Evolutionary conservation across 306 rosid genomes (phyloP), one percentile per base, ranked within the genome.

Genomic region (Trichosanthes truncata): DNA sequence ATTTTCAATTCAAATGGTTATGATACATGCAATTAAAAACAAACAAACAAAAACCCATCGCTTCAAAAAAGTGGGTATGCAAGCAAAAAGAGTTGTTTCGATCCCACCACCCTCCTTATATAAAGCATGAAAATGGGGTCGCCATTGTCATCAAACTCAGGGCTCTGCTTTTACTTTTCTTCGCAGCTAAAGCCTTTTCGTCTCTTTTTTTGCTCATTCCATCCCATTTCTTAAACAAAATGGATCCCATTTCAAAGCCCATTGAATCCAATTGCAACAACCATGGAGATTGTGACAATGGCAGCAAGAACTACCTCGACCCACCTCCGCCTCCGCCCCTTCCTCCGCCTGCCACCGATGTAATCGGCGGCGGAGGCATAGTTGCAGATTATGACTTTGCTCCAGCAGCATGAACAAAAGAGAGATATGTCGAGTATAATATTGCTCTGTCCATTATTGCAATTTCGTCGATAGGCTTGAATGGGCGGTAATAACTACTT

Each of bases 371-470:
- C 9, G 75, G 18, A 5, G 68, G 33, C 26, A 59, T 45, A 4
- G 26, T 12, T 13, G 79, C 83, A 1, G 83, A 81, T 59, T 49
- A 74, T 35, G 83, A 80, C 76, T 74, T 60, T 48, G 83, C 83
- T 46, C 83, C 83, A 0, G 83, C 83, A 1, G 79, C 83, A 26
- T 80, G 23, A 29, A 21, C 21, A 1, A 20, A 71, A 59, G 21
- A 21, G 26, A 20, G 2, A 18, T 2, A 77, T 3, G 3, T 38
- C 4, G 4, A 57, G 63, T 40, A 57, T 57, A 57, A 57, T 14
- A 23, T 53, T 3, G 25, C 9, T 51, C 4, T 40, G 45, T 40
- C 8, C 45, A 2, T 43, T 43, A 46, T 3, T 45, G 49, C 49
- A 45, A 45, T 2, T 11, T 45, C 10, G 14, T 14, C 49, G 49